Percentiles rank a stretch among this genome's conserved stretches.
phyloP scores from a whole-genome alignment of 768 basidiomycete species.

The Tricholoma matsutake region DNA sequence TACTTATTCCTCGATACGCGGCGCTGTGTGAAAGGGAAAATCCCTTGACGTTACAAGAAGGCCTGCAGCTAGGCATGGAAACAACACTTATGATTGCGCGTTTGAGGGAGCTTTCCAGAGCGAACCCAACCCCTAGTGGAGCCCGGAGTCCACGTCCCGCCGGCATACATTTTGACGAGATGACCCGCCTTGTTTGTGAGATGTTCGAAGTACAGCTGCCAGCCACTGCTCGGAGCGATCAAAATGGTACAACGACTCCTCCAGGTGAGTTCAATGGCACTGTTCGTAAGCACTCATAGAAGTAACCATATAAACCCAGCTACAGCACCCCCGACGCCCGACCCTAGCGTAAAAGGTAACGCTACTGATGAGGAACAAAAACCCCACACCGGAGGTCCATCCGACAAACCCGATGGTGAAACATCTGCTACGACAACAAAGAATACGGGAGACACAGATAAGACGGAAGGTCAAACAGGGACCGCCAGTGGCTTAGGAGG shows the following conservation, averaged over 20 bases:
- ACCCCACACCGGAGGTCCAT: not conserved
- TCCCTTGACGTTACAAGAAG: slow-evolving; percentile 54
- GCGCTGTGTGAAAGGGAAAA: slow-evolving; percentile 49
- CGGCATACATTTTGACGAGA: slow-evolving; percentile 11
- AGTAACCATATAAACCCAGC: too few relatives aligned
- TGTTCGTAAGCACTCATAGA: not conserved
- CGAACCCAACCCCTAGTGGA: slow-evolving; percentile 17
- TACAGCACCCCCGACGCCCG: not conserved
- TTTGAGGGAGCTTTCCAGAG: slow-evolving; percentile 47
- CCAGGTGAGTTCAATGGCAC: slow-evolving; percentile 16
- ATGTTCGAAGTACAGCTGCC: slow-evolving; percentile 9
- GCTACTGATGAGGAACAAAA: not conserved
- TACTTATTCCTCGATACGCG: slow-evolving; percentile 55
- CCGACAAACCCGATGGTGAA: not conserved
- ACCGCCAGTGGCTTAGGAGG: not conserved
- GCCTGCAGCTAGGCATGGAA: slow-evolving; percentile 49
- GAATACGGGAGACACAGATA: not conserved
- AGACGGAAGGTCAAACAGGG: not conserved
- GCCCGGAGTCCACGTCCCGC: slow-evolving; percentile 15
- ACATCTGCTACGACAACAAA: not conserved
- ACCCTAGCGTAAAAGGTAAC: not conserved
- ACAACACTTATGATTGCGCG: slow-evolving; percentile 45
- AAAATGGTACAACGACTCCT: slow-evolving; percentile 6
- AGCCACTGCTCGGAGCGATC: not conserved
- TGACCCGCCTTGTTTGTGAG: slow-evolving; percentile 12